Conservation (phyloP, 1,139 yeast species). For the Debaryomyces coudertii region DNA sequence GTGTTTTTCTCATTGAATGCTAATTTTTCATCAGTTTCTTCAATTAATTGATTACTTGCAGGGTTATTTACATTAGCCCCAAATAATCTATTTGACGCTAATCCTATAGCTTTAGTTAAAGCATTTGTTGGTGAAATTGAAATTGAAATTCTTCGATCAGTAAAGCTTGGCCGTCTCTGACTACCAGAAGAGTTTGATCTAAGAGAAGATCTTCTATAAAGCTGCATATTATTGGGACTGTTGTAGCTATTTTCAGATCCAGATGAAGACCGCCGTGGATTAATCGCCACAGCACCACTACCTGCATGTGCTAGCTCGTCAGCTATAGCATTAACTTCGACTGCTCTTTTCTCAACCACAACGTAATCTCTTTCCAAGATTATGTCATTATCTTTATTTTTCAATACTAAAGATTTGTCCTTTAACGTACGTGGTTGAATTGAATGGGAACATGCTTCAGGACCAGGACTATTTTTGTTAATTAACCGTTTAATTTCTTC, state of each 20-base stretch:
- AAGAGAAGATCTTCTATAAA: constrained; percentile 35
- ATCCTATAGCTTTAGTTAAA: constrained; percentile 79
- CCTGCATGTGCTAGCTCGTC: constrained; percentile 83
- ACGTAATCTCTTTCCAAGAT: constrained; percentile 82
- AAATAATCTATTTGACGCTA: constrained; percentile 86
- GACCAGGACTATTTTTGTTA: constrained; percentile 47
- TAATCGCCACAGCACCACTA: constrained; percentile 55
- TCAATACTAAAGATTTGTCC: constrained; percentile 18
- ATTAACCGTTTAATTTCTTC: constrained; percentile 51
- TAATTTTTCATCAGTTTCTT: constrained; percentile 17
- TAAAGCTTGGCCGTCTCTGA: constrained; percentile 51
- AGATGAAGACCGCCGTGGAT: constrained; percentile 16
- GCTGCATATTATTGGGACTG: constrained; percentile 6
- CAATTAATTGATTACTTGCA: constrained; percentile 18
- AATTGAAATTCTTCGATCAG: constrained; percentile 65
- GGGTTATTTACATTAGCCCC: constrained; percentile 40
- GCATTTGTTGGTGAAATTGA: constrained; percentile 89
- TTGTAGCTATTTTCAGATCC: constrained; percentile 17
- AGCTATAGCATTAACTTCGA: constrained; percentile 93
- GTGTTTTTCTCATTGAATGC: constrained; percentile 5
- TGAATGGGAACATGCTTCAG: constrained; percentile 32
- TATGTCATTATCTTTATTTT: constrained; percentile 41
- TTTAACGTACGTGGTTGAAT: constrained; percentile 22
- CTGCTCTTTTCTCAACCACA: constrained; percentile 90
- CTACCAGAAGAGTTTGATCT: constrained; percentile 34